Conservation (phyloP, 2,329 filamentous ascomycete species). For the Fusarium nisikadoi region DNA sequence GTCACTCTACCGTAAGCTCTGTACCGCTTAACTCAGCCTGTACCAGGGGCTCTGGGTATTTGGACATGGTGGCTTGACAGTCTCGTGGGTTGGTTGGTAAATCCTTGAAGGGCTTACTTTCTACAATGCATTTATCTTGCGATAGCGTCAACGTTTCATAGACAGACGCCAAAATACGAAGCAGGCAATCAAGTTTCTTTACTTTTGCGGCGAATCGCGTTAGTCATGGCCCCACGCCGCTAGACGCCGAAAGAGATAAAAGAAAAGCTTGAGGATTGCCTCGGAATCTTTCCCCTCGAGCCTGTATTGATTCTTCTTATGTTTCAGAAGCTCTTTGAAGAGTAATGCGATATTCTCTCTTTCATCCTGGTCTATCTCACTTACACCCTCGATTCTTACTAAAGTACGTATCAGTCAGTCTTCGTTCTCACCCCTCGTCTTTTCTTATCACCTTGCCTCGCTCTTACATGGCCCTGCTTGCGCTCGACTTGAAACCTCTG, state of each 20-base stretch:
- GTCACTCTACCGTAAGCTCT: too few species aligned
- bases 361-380: neutral
- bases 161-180: neutral
- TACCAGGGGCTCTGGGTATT: neutral
- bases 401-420: slow-evolving; percentile 17
- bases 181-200: neutral
- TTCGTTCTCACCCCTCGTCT: neutral
- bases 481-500: neutral
- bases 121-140: neutral
- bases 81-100: neutral
- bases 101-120: neutral
- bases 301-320: neutral
- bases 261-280: neutral
- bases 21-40: neutral
- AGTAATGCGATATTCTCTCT: slow-evolving; percentile 19
- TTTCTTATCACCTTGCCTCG: slow-evolving; percentile 12
- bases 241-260: slow-evolving; percentile 14
- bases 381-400: neutral
- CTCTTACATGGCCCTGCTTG: slow-evolving; percentile 3
- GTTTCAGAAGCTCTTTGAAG: neutral
- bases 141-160: neutral
- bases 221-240: slow-evolving; percentile 25
- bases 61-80: neutral
- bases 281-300: neutral
- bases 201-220: neutral